Percentiles rank a stretch among this genome's conserved stretches.
Evolutionary conservation across 2,329 filamentous ascomycete species (phyloP).

Genomic region (Intubia oerlemansii): DNA sequence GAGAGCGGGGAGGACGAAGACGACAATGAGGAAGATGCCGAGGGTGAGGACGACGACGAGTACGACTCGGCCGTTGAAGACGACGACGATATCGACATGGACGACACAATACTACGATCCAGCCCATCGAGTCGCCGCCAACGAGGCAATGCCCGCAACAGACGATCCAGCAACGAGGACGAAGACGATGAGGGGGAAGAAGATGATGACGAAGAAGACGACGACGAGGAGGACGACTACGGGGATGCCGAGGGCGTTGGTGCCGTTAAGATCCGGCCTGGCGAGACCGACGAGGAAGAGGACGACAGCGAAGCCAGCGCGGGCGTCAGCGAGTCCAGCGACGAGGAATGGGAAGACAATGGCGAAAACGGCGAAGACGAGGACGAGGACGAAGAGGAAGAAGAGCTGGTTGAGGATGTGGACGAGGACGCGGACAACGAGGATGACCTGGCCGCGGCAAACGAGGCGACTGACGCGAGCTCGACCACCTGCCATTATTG

Average conservation of each 20-base stretch:
- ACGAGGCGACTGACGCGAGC: conserved; percentile 36
- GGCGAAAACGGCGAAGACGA: conserved; percentile 28
- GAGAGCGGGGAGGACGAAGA: conserved; percentile 14
- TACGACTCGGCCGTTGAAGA: conserved; percentile 11
- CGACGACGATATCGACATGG: conserved; percentile 13
- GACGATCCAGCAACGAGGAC: conserved; percentile 10
- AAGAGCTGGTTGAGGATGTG: conserved; percentile 54
- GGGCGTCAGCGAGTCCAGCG: conserved; percentile 23
- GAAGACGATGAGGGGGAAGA: conserved; percentile 9
- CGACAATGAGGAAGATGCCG: conserved; percentile 12
- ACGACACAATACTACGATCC: conserved; percentile 4
- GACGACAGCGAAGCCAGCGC: conserved; percentile 18
- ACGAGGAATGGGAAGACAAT: conserved; percentile 37
- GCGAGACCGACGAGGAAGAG: conserved; percentile 25
- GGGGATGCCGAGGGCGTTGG: conserved; percentile 26
- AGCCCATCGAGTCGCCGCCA: no score
- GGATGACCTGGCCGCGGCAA: conserved; percentile 35
- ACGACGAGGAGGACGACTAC: conserved; percentile 11
- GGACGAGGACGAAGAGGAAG: conserved; percentile 25
- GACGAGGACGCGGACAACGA: conserved; percentile 37
- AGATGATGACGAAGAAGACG: conserved; percentile 10
- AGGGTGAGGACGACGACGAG: conserved; percentile 12
- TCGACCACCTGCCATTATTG: conserved; percentile 45
- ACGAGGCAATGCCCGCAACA: conserved; percentile 7
- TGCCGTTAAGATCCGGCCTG: conserved; percentile 33